A percentile compares a stretch with the other conserved stretches of the same genome.
Conservation (phyloP, 257 asterid genomes). For the Solanum microdontum region DNA sequence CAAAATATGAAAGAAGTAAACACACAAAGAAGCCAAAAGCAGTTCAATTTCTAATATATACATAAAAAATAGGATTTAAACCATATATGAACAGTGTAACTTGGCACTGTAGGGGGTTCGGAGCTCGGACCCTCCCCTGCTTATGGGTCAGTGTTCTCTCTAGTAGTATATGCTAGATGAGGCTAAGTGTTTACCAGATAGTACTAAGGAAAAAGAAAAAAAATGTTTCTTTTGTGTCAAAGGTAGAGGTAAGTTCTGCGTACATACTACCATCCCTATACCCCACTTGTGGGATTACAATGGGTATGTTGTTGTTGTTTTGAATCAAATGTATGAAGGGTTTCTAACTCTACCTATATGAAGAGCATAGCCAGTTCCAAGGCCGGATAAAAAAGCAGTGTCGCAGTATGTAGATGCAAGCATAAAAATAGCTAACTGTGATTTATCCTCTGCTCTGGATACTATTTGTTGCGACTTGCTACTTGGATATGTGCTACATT, state of each 20-base stretch:
- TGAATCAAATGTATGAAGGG: background rate
- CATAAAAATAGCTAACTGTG: background rate
- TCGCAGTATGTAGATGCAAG: background rate
- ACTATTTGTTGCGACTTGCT: background rate
- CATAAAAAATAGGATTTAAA: background rate
- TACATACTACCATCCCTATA: background rate
- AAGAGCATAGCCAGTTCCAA: background rate
- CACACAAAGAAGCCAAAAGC: background rate
- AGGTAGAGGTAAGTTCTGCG: background rate
- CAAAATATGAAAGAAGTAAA: background rate
- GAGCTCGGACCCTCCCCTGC: background rate
- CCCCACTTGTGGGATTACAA: background rate
- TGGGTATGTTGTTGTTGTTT: background rate
- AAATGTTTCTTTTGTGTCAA: background rate
- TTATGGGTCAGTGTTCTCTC: background rate
- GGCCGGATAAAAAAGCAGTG: background rate
- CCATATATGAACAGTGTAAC: background rate
- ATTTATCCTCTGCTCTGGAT: background rate
- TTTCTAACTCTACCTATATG: background rate
- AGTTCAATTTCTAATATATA: background rate
- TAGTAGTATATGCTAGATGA: background rate
- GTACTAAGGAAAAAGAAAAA: background rate
- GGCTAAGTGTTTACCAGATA: background rate
- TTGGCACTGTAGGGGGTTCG: background rate
- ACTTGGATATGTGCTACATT: background rate